Evolutionary conservation across 2,329 filamentous ascomycete species (phyloP).

Genomic region (Aspergillus caelatus): DNA sequence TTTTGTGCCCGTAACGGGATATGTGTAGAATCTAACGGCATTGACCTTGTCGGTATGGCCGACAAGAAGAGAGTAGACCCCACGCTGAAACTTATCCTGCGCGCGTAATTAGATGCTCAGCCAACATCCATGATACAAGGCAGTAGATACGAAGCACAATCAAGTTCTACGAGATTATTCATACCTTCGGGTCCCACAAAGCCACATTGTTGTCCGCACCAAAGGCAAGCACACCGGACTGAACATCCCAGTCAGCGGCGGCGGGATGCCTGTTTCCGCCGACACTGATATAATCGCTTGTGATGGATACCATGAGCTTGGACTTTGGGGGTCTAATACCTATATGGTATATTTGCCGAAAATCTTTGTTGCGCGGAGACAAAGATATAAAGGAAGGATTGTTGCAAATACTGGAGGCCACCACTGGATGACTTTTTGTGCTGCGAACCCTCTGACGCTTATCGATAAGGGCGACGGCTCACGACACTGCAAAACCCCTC

Average conservation of each 20-base stretch:
- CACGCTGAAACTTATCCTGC: slow-evolving; percentile 52
- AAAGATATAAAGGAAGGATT: neutral
- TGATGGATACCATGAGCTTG: slow-evolving; percentile 40
- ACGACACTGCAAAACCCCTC: slow-evolving; percentile 20
- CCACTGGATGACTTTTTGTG: slow-evolving; percentile 26
- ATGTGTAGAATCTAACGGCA: slow-evolving; percentile 75
- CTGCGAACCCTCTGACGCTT: slow-evolving; percentile 27
- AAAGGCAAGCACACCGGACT: slow-evolving; percentile 75
- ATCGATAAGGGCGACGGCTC: slow-evolving; percentile 41
- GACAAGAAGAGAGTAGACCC: slow-evolving; percentile 68
- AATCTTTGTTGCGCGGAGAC: neutral
- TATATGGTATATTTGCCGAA: neutral
- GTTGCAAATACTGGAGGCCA: slow-evolving; percentile 5
- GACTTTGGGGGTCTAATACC: neutral
- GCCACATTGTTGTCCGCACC: slow-evolving; percentile 88
- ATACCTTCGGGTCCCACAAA: slow-evolving; percentile 79
- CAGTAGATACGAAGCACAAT: neutral
- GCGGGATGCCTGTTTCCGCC: slow-evolving; percentile 90
- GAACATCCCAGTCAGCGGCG: slow-evolving; percentile 82
- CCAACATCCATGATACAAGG: neutral
- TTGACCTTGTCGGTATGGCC: slow-evolving; percentile 83
- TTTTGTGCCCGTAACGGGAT: slow-evolving; percentile 49
- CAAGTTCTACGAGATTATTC: slow-evolving; percentile 27
- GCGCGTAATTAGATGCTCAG: slow-evolving; percentile 12
- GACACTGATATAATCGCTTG: slow-evolving; percentile 64